These are phyloP conservation scores for Chalaropsis thielavioides DNA, from an alignment of 2,329 filamentous ascomycete genomes.

Conservation along the genomic window DNA sequence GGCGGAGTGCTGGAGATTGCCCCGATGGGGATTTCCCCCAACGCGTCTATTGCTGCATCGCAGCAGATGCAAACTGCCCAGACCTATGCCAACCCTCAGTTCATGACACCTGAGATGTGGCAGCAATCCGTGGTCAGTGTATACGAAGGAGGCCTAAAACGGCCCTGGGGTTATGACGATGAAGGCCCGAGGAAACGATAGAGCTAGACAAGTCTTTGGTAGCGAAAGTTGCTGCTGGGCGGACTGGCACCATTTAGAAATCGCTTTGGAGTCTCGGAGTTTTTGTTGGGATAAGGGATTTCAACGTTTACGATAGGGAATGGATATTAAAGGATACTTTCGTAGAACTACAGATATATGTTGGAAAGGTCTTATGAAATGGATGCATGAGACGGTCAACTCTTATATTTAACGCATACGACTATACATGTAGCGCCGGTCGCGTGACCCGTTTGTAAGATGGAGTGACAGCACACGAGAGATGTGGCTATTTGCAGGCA, in stretches of 20 bases:
- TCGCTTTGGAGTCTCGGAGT: neutral
- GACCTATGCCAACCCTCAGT: slow-evolving; percentile 38
- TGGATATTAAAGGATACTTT: neutral
- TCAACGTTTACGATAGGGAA: neutral
- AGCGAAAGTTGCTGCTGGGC: no score
- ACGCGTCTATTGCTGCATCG: slow-evolving; percentile 23
- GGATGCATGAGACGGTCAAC: neutral
- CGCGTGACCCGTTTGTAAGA: no score
- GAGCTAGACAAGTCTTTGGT: neutral
- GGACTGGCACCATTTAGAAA: neutral
- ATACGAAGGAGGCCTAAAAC: slow-evolving; percentile 50
- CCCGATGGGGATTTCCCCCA: neutral
- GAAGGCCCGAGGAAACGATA: slow-evolving; percentile 22
- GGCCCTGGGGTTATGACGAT: slow-evolving; percentile 43
- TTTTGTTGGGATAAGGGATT: neutral
- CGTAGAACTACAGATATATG: neutral
- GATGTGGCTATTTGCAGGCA: no score
- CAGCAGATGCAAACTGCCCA: slow-evolving; percentile 28
- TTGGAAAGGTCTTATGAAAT: neutral
- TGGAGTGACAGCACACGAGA: no score
- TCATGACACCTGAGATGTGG: slow-evolving; percentile 60
- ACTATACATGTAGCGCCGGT: neutral
- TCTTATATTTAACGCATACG: neutral
- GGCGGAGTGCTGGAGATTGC: slow-evolving; percentile 7
- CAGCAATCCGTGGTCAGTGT: slow-evolving; percentile 56